Evolutionary conservation across 441 rosid species (phyloP), one percentile per base, ranked within the genome.

Genomic region (Francoa sonchifolia): DNA sequence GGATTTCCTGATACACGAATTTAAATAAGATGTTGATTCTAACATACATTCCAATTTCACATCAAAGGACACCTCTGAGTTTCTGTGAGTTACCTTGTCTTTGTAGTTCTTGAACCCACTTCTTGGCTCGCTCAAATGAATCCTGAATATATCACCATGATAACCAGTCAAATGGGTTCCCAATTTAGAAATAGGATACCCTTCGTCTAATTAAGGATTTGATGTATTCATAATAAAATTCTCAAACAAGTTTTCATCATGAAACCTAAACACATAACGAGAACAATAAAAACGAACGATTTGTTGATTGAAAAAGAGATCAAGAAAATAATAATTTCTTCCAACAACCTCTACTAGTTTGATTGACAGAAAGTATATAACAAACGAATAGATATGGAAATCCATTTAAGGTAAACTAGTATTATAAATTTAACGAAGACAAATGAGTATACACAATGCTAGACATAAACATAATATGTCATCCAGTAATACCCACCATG

Each of bases 41-140:
- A 44, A 28, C 13, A 13, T 40, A 31, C 17, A 23, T 23, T 47
- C 25, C 25, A 21, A 21, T 21, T 2, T 21, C 2, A 6, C 16
- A 39, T 15, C 3, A 14, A 31, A 25, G 7, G 21, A 17, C 11
- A 22, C 16, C 26, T 16, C 26, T 14, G 13, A 44, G 6, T 21
- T 23, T 8, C 13, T 19, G 28, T 11, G 0, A 18, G 22, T 47
- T 61, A 78, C 88, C 88, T 73, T 76, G 93, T 55, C 88, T 65
- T 54, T 73, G 87, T 67, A 82, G 47, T 62, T 82, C 93, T 23
- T 40, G 52, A 63, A 82, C 78, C 88, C 93, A 82, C 44, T 71
- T 73, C 48, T 76, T 76, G 13, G 84, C 93, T 42, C 77, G 53
- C 27, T 55, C 57, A 58, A 82, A 78, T 11, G 93, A 70, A 2